Percentiles rank a stretch among this genome's conserved stretches.
These are phyloP conservation scores for Voacanga thouarsii DNA, from an alignment of 257 asterid species.

Conservation along the genomic window DNA sequence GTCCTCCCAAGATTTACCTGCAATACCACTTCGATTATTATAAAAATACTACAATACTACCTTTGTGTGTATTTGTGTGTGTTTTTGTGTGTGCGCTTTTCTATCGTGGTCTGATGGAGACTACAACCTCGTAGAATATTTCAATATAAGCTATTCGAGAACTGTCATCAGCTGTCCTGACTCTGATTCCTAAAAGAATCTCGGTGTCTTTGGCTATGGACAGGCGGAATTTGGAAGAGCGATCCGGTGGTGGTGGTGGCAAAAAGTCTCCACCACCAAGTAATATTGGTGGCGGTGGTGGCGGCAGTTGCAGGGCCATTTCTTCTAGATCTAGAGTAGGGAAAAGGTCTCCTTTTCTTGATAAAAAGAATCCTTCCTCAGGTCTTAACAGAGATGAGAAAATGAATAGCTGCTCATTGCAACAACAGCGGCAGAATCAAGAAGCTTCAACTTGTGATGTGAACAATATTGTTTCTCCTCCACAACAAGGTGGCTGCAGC, in stretches of 20 bases:
- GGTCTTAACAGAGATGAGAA: conserved; percentile 15
- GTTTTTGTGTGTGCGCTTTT: too few relatives aligned
- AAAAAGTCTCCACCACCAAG: conserved; percentile 16
- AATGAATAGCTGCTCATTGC: conserved; percentile 15
- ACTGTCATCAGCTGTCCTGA: conserved; percentile 4
- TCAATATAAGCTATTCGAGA: conserved; percentile 8
- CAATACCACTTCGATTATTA: conserved; percentile 15
- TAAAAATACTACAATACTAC: neutral
- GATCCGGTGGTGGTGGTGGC: conserved; percentile 20
- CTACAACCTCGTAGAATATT: neutral
- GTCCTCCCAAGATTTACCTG: conserved; percentile 14
- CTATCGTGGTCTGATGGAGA: neutral
- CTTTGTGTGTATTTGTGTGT: too few relatives aligned
- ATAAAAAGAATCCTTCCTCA: conserved; percentile 13
- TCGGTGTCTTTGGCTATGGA: conserved; percentile 18
- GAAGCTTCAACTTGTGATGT: neutral
- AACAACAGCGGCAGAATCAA: conserved; percentile 7
- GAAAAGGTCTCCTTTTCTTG: conserved; percentile 16
- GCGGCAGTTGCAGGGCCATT: conserved; percentile 5
- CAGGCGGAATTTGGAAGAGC: conserved; percentile 29
- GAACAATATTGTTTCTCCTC: conserved; percentile 10
- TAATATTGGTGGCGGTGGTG: conserved; percentile 10
- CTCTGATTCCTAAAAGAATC: neutral
- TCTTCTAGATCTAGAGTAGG: conserved; percentile 30
- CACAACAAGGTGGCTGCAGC: conserved; percentile 9